Percentiles rank a stretch among this genome's conserved stretches.
phyloP scores from a whole-genome alignment of 75 land plant genomes.

The Pinus taeda region DNA sequence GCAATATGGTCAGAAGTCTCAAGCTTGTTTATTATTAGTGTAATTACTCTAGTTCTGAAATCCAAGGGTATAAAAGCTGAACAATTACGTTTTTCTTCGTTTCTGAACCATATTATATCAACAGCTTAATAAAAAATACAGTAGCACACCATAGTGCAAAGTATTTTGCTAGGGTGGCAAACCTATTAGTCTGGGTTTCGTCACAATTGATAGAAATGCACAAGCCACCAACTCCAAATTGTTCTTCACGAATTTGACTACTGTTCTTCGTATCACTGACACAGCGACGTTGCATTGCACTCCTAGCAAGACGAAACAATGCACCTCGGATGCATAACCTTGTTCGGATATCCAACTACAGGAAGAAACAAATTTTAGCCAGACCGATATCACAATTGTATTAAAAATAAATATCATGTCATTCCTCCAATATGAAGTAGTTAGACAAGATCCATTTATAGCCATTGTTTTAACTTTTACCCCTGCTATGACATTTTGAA shows the following conservation, averaged over 20 bases:
- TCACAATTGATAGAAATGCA: slow-evolving; percentile 13
- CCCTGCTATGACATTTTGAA: slow-evolving; percentile 50
- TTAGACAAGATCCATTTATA: not conserved
- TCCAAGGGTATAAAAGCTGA: not conserved
- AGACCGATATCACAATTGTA: slow-evolving; percentile 1
- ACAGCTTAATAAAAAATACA: not conserved
- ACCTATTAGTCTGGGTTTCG: slow-evolving; percentile 11
- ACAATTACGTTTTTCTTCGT: not conserved
- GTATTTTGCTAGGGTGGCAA: slow-evolving; percentile 1
- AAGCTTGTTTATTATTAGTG: not conserved
- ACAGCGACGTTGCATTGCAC: slow-evolving; percentile 65
- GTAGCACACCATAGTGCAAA: not conserved
- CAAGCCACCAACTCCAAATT: slow-evolving; percentile 17
- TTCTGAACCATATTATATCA: not conserved
- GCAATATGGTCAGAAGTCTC: not conserved
- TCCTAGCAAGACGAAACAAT: slow-evolving; percentile 81
- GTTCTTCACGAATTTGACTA: slow-evolving; percentile 21
- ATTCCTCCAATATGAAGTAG: not conserved
- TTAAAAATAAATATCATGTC: not conserved
- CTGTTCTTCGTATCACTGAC: slow-evolving; percentile 26
- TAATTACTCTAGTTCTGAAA: not conserved
- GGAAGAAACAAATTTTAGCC: slow-evolving; percentile 9
- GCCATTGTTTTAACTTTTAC: slow-evolving; percentile 47
- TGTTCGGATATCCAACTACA: slow-evolving; percentile 73
- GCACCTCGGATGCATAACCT: slow-evolving; percentile 84